phyloP scores from a whole-genome alignment of 305 asterid genomes.

The Caryopteris hybrid region DNA sequence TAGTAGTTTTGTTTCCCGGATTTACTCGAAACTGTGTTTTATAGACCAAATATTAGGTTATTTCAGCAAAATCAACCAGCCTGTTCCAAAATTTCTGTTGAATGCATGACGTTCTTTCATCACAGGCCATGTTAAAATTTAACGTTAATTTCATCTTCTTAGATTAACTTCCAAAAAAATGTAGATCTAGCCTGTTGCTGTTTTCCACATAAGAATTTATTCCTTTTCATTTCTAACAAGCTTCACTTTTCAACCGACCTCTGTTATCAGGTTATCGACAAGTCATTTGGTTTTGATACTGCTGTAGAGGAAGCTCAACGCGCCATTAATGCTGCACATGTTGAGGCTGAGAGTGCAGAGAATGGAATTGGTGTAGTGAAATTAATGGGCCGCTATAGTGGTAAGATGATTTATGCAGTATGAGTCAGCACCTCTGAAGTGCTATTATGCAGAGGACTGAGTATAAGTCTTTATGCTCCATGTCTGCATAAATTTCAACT shows the following conservation, averaged over 20 bases:
- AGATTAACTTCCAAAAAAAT: background rate
- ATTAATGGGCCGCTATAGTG: slow-evolving; percentile 66
- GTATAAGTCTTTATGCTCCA: background rate
- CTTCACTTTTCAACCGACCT: slow-evolving; percentile 14
- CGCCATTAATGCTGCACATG: slow-evolving; percentile 71
- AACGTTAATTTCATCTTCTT: slow-evolving; percentile 11
- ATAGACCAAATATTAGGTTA: slow-evolving; percentile 5
- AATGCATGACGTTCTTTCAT: slow-evolving; percentile 3
- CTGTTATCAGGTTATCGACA: slow-evolving; percentile 58
- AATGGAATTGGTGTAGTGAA: slow-evolving; percentile 70
- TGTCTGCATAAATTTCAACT: slow-evolving; percentile 9
- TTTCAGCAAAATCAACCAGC: background rate
- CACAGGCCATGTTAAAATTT: background rate
- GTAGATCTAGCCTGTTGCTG: background rate
- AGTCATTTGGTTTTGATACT: slow-evolving; percentile 71
- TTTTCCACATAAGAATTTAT: background rate
- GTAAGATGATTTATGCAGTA: slow-evolving; percentile 27
- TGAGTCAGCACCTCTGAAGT: background rate
- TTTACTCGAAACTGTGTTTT: background rate
- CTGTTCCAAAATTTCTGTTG: slow-evolving; percentile 10
- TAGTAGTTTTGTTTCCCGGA: background rate
- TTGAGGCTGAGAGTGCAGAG: slow-evolving; percentile 65
- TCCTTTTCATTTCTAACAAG: slow-evolving; percentile 16
- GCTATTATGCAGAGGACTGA: too few relatives aligned
- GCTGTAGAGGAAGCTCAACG: slow-evolving; percentile 85